Evolutionary conservation across 2,329 filamentous ascomycete genomes (phyloP).

Genomic region (Fusarium sp.): DNA sequence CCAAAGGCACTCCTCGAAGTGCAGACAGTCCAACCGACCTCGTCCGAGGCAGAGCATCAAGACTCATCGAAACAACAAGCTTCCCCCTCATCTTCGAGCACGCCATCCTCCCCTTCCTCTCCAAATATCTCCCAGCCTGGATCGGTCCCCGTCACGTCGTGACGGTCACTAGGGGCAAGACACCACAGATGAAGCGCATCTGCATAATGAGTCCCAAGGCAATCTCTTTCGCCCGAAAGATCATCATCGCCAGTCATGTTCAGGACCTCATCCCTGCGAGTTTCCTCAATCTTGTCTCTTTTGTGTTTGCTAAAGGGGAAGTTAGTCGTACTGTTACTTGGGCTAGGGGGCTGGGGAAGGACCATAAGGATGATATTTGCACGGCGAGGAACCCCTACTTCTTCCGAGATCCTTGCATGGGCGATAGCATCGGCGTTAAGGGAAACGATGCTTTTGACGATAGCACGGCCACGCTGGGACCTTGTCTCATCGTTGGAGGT

Average conservation of each 20-base stretch:
- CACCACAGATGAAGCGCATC: conserved; percentile 51
- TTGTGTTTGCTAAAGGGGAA: conserved; percentile 54
- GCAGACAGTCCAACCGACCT: conserved; percentile 51
- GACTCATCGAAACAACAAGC: conserved; percentile 49
- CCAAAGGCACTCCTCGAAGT: conserved; percentile 43
- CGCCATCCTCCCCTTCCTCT: conserved; percentile 57
- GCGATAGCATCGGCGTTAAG: conserved; percentile 57
- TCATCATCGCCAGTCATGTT: conserved; percentile 56
- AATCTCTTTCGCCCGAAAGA: conserved; percentile 52
- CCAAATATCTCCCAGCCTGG: conserved; percentile 57
- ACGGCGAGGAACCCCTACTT: conserved; percentile 57
- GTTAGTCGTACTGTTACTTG: conserved; percentile 53
- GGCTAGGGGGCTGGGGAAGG: conserved; percentile 54
- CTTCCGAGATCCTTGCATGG: conserved; percentile 58
- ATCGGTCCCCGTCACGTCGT: conserved; percentile 56
- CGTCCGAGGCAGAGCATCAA: conserved; percentile 43
- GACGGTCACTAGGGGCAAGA: conserved; percentile 53
- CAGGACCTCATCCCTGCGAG: conserved; percentile 55
- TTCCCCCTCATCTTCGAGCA: conserved; percentile 60
- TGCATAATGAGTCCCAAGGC: conserved; percentile 55
- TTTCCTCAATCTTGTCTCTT: conserved; percentile 48
- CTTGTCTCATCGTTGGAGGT: conserved; percentile 54
- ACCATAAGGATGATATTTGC: conserved; percentile 57
- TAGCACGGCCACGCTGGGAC: conserved; percentile 57
- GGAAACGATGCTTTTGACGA: conserved; percentile 48